Conservation (phyloP, 1,284 basidiomycete genomes). For the Cryptococcus sp. region DNA sequence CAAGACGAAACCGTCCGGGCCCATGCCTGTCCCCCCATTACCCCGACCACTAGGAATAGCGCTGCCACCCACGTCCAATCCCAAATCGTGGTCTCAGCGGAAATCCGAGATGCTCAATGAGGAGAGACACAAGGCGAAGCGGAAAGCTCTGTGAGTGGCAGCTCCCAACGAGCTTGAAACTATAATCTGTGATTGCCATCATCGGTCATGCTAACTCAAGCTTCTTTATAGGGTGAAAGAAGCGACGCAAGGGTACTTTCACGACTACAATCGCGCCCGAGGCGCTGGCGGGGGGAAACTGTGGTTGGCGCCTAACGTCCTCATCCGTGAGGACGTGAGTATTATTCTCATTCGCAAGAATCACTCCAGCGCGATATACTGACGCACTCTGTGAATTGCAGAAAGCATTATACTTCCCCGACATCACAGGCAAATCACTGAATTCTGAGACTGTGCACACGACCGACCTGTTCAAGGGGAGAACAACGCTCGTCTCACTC, state of each 20-base stretch:
- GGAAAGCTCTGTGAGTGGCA: conserved; percentile 67
- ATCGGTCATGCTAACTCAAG: not conserved
- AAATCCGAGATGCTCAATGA: conserved; percentile 71
- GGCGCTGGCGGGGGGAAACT: conserved; percentile 78
- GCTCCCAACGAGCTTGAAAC: too few species aligned
- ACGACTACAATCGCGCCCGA: conserved; percentile 79
- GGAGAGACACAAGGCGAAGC: conserved; percentile 69
- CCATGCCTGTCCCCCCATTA: conserved; percentile 36
- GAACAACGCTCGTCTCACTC: conserved; percentile 76
- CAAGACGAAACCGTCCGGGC: conserved; percentile 8
- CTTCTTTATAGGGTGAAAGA: conserved; percentile 68
- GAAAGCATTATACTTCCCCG: conserved; percentile 89
- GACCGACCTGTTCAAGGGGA: conserved; percentile 71
- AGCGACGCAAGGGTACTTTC: conserved; percentile 84
- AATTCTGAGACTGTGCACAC: conserved; percentile 70
- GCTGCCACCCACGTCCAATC: conserved; percentile 61
- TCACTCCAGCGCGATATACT: not conserved
- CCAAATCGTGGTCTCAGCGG: conserved; percentile 66
- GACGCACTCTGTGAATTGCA: conserved; percentile 44
- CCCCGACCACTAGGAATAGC: conserved; percentile 70
- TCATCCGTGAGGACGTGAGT: conserved; percentile 86
- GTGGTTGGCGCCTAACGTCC: conserved; percentile 86
- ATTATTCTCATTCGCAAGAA: not conserved
- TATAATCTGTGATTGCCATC: not conserved
- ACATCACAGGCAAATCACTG: conserved; percentile 73